Percentiles rank a stretch among this genome's conserved stretches.
phyloP scores from a whole-genome alignment of 2,329 filamentous ascomycete species.

The Pseudogymnoascus sp. region DNA sequence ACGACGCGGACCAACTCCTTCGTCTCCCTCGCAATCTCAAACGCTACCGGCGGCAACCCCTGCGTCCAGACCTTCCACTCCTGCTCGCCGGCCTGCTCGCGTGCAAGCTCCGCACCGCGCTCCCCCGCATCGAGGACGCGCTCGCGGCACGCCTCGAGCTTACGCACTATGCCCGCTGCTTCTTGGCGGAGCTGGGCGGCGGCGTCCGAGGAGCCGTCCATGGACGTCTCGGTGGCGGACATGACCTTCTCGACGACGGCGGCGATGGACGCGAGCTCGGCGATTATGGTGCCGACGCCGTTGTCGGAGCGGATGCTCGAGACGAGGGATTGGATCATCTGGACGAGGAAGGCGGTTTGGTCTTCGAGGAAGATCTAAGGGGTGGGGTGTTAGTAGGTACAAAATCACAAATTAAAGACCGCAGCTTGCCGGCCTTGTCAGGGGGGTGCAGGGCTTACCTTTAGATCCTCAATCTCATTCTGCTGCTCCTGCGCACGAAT shows the following conservation, averaged over 20 bases:
- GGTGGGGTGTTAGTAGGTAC: constrained; percentile 14
- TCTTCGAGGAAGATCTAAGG: constrained; percentile 68
- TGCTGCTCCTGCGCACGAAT: constrained; percentile 30
- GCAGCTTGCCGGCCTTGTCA: not conserved
- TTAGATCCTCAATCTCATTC: constrained; percentile 50
- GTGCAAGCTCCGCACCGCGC: constrained; percentile 51
- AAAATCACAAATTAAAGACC: too few species aligned
- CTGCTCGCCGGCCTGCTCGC: constrained; percentile 42
- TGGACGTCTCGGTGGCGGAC: constrained; percentile 51
- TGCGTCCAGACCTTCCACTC: constrained; percentile 59
- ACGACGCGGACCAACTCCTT: constrained; percentile 58
- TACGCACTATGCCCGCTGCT: constrained; percentile 41
- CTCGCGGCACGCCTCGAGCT: constrained; percentile 54
- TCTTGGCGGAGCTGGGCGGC: constrained; percentile 44
- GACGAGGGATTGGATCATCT: constrained; percentile 75
- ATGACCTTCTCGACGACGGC: constrained; percentile 63
- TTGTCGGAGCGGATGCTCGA: constrained; percentile 59
- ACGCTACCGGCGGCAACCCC: constrained; percentile 73
- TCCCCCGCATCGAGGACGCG: constrained; percentile 56
- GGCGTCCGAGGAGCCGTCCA: constrained; percentile 35
- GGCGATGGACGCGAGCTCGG: constrained; percentile 63
- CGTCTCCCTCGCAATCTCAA: constrained; percentile 73
- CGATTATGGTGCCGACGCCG: constrained; percentile 54
- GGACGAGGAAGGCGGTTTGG: constrained; percentile 69
- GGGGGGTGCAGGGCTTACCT: constrained; percentile 35